Evolutionary conservation across 106 monocot genomes (phyloP).

Genomic region (Vanilla planifolia): DNA sequence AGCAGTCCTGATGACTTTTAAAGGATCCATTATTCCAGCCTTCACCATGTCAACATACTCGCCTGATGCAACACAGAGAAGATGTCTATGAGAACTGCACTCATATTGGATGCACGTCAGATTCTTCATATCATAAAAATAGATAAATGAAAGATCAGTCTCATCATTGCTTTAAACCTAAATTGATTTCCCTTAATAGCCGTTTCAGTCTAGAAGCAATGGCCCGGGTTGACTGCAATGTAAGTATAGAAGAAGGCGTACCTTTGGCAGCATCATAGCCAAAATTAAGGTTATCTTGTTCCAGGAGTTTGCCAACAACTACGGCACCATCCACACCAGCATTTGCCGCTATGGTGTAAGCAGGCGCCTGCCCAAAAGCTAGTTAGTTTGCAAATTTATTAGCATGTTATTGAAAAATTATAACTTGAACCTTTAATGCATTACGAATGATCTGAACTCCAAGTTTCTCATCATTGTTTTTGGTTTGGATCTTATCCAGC

Average conservation of each 20-base stretch:
- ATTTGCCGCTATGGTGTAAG: conserved; percentile 73
- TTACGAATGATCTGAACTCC: conserved; percentile 77
- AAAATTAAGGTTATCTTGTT: conserved; percentile 66
- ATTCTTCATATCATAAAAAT: too few relatives aligned
- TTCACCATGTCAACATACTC: conserved; percentile 53
- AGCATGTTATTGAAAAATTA: background rate
- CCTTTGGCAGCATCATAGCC: conserved; percentile 96
- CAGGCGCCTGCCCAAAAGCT: conserved; percentile 49
- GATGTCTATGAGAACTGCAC: too few relatives aligned
- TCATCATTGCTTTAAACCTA: too few relatives aligned
- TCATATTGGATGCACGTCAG: too few relatives aligned
- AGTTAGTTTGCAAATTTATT: background rate
- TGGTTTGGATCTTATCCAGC: conserved; percentile 54
- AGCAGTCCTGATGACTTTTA: conserved; percentile 46
- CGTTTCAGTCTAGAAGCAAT: too few relatives aligned
- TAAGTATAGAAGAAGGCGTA: conserved; percentile 7
- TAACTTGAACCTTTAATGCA: conserved; percentile 58
- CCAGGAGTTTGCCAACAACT: conserved; percentile 62
- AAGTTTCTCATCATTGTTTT: conserved; percentile 70
- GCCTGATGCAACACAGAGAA: too few relatives aligned
- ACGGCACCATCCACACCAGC: conserved; percentile 68
- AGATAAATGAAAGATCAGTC: too few relatives aligned
- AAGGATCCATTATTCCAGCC: conserved; percentile 42
- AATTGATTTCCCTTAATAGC: too few relatives aligned
- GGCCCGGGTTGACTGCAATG: conserved; percentile 4